These are phyloP conservation scores for Hirsutella rhossiliensis DNA, from an alignment of 2,329 filamentous ascomycete species.

Conservation along the genomic window DNA sequence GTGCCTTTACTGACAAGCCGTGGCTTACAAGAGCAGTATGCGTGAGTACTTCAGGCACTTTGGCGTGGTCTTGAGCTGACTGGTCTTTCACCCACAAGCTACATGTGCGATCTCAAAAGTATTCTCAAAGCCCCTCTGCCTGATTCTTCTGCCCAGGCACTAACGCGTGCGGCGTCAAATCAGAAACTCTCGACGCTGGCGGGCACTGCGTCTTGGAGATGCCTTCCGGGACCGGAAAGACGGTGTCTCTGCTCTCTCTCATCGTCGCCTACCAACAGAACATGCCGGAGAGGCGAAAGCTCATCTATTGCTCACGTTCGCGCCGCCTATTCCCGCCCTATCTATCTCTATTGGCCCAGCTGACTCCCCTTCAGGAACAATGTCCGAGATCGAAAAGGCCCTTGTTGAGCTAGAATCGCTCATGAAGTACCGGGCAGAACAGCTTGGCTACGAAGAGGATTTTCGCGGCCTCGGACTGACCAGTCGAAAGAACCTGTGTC, in stretches of 20 bases:
- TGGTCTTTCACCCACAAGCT: slow-evolving; percentile 19
- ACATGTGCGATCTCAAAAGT: slow-evolving; percentile 49
- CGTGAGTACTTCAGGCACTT: slow-evolving; percentile 20
- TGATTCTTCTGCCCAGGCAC: not conserved
- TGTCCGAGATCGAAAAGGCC: slow-evolving; percentile 99
- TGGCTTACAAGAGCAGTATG: slow-evolving; percentile 36
- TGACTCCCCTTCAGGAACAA: slow-evolving; percentile 48
- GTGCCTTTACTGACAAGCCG: not conserved
- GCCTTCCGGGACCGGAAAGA: slow-evolving; percentile 98
- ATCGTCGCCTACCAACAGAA: slow-evolving; percentile 96
- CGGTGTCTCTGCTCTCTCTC: slow-evolving; percentile 83
- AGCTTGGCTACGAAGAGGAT: slow-evolving; percentile 85
- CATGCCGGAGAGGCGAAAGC: slow-evolving; percentile 84
- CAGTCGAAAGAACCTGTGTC: slow-evolving; percentile 91
- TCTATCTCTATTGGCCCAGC: too few relatives aligned
- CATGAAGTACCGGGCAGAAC: slow-evolving; percentile 87
- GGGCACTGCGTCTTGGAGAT: slow-evolving; percentile 97
- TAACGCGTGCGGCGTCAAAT: not conserved
- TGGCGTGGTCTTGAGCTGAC: not conserved
- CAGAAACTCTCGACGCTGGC: slow-evolving; percentile 75
- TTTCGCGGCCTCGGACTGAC: slow-evolving; percentile 87
- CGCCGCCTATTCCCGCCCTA: too few relatives aligned
- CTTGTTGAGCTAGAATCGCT: slow-evolving; percentile 79
- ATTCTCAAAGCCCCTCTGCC: not conserved
- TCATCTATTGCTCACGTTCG: slow-evolving; percentile 91